phyloP scores from a whole-genome alignment of 106 monocot genomes.

The Dendrobium officinale region DNA sequence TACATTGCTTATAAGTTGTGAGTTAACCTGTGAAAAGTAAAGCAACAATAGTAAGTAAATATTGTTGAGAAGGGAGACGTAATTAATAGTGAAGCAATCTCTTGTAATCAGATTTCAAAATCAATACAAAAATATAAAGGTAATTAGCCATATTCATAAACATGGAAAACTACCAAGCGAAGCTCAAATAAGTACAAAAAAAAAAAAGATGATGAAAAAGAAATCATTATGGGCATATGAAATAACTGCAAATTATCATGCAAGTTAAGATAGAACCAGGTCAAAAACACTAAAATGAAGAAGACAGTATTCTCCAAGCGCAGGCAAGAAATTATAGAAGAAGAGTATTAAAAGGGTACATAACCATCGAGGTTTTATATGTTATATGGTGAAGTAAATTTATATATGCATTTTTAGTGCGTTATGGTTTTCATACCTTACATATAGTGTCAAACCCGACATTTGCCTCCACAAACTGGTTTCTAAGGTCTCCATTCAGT shows the following conservation, averaged over 20 bases:
- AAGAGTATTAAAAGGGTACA: background rate
- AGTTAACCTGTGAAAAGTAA: constrained; percentile 37
- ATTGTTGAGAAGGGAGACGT: background rate
- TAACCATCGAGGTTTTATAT: background rate
- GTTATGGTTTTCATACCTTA: constrained; percentile 24
- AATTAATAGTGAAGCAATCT: background rate
- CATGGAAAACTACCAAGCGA: background rate
- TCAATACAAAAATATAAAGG: background rate
- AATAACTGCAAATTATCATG: background rate
- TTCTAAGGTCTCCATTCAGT: constrained; percentile 47
- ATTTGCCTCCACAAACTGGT: constrained; percentile 60
- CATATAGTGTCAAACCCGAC: constrained; percentile 58
- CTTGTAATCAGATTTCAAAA: background rate
- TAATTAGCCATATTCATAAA: background rate
- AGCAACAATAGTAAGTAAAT: background rate
- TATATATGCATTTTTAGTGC: background rate
- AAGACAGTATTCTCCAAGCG: background rate
- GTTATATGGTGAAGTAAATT: background rate
- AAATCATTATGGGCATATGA: background rate
- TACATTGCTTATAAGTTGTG: constrained; percentile 61
- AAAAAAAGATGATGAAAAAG: background rate
- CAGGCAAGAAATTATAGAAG: background rate
- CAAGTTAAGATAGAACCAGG: background rate
- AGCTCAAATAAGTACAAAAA: background rate
- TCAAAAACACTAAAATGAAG: background rate